Evolutionary conservation across 2,329 filamentous ascomycete genomes (phyloP), one percentile per base, ranked within the genome.

Genomic region (Calonectria pseudoturangicola): DNA sequence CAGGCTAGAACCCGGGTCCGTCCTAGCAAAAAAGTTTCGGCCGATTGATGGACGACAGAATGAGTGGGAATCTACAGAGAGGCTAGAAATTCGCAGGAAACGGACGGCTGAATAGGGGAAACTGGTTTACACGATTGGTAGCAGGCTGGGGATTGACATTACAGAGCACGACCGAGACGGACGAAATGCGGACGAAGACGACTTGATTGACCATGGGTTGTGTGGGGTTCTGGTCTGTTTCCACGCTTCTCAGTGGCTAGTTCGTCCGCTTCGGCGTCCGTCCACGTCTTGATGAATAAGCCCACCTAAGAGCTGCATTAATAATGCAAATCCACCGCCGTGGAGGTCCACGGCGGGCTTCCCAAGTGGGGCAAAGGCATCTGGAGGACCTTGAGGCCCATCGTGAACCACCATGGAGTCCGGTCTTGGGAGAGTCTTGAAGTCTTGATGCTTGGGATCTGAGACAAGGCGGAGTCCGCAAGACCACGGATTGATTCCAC

Each of bases 201-300:
- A 12, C 13, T 47, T 28, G 27, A 9, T 28, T 25, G 33, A 9
- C 15, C 0, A 28, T 16, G 18, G 45, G 54, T 48, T 30, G 15
- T 28, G 33, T 47, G 51, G 50, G 45, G 50, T 21, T n/a, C 15
- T n/a, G 25, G 8, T 3, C 8, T 33, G n/a, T 43, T 25, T 43
- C 28, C 45, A n/a, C 21, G 48, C 30, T 21, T n/a, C 25, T 54
- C 36, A 62, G 13, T 47, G 41, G 45, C 4, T 41, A 13, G 15
- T 75, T 77, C 25, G 68, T 71, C 77, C 73, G 77, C 16, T 2
- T 56, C 77, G 76, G 74, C 2, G 45, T 39, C 77, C 76, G 77
- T 4, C 15, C 33, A n/a, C 72, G 73, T 75, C 73, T 47, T 62
- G 74, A 73, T 15, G 28, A 9, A 63, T 77, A 70, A 70, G 63